Evolutionary conservation across 257 asterid species (phyloP).

Genomic region (Solanum tacnaense): DNA sequence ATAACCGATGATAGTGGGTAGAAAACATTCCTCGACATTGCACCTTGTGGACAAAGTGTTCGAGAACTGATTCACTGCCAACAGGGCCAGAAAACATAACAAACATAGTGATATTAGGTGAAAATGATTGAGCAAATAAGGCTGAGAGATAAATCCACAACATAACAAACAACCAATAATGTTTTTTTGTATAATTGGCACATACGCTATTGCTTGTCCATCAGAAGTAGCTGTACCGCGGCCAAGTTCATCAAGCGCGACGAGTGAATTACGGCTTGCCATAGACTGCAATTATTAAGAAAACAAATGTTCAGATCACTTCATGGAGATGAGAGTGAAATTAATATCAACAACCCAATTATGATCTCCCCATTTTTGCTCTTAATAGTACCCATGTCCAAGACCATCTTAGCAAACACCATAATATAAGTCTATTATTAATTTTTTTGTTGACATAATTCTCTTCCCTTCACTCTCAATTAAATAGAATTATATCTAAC

Average conservation of each 20-base stretch:
- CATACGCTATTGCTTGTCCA: constrained; percentile 99
- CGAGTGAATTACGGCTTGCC: constrained; percentile 75
- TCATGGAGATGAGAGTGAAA: not conserved
- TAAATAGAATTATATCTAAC: not conserved
- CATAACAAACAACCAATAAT: not conserved
- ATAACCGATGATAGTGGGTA: constrained; percentile 87
- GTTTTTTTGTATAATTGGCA: constrained; percentile 9
- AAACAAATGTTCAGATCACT: constrained; percentile 1
- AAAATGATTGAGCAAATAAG: not conserved
- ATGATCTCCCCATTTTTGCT: not conserved
- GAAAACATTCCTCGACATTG: constrained; percentile 97
- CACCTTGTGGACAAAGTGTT: constrained; percentile 69
- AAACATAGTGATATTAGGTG: not conserved
- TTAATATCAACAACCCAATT: not conserved
- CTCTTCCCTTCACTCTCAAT: not conserved
- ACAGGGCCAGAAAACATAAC: constrained; percentile 11
- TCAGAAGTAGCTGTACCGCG: constrained; percentile 97
- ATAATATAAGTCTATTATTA: not conserved
- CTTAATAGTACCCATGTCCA: not conserved
- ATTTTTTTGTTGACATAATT: not conserved
- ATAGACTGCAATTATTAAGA: constrained; percentile 40
- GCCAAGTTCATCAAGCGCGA: constrained; percentile 95
- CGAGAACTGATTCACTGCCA: constrained; percentile 87
- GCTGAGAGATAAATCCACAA: not conserved
- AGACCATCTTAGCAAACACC: not conserved